These are phyloP conservation scores for Salix viminalis DNA, from an alignment of 345 rosid genomes.

Conservation along the genomic window DNA sequence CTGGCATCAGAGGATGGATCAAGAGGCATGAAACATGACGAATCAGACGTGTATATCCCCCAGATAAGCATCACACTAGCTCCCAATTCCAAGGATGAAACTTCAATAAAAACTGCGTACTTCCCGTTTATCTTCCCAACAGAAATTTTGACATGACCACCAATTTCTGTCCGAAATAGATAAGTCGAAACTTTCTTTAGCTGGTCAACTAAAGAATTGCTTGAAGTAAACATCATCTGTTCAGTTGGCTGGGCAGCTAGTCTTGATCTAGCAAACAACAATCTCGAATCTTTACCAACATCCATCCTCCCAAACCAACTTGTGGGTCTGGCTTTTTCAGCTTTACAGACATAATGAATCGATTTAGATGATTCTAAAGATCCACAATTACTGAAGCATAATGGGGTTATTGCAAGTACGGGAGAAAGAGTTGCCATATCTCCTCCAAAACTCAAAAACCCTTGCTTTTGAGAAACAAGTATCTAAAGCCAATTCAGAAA, in stretches of 20 bases:
- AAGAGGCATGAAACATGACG: constrained; percentile 46
- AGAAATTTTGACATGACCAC: constrained; percentile 61
- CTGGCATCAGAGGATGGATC: constrained; percentile 40
- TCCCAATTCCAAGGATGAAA: constrained; percentile 45
- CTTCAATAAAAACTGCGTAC: constrained; percentile 52
- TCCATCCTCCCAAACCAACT: constrained; percentile 19
- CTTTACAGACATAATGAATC: background rate
- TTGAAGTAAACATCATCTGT: constrained; percentile 23
- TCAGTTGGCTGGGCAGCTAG: constrained; percentile 46
- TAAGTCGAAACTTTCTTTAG: constrained; percentile 42
- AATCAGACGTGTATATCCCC: constrained; percentile 72
- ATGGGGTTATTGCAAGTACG: constrained; percentile 28
- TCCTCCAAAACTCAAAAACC: constrained; percentile 9
- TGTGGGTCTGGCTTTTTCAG: background rate
- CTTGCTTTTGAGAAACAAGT: too few relatives aligned
- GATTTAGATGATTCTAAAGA: constrained; percentile 32
- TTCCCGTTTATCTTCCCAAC: constrained; percentile 49
- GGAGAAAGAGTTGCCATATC: constrained; percentile 51
- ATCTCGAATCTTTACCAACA: constrained; percentile 29
- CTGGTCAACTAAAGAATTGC: constrained; percentile 32
- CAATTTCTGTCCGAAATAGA: constrained; percentile 65
- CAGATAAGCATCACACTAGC: constrained; percentile 45
- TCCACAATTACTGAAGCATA: constrained; percentile 29
- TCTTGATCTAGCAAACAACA: constrained; percentile 39
- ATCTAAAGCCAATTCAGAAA: too few relatives aligned